phyloP scores from a whole-genome alignment of 2,329 filamentous ascomycete genomes.

The Ascocoryne sarcoides region DNA sequence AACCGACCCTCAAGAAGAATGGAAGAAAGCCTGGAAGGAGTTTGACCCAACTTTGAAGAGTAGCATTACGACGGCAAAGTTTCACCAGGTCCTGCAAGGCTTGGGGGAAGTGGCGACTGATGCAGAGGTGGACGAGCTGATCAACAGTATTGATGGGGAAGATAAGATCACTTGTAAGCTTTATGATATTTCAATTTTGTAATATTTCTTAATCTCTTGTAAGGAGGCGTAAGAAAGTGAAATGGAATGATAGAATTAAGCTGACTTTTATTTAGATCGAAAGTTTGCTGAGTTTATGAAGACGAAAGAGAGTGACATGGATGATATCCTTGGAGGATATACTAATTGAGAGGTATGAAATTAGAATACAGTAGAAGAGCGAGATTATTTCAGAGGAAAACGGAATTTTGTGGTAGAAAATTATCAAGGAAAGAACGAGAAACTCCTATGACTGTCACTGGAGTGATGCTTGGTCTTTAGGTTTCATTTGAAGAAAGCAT shows the following conservation, averaged over 20 bases:
- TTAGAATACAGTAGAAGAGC: no score
- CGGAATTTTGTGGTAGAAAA: no score
- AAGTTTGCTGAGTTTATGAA: constrained; percentile 1
- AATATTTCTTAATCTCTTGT: neutral
- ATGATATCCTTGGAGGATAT: constrained; percentile 1
- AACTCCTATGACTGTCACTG: no score
- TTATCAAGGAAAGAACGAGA: no score
- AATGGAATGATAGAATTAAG: neutral
- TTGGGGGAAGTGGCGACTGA: constrained; percentile 30
- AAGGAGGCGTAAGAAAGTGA: neutral
- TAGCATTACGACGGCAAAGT: constrained; percentile 29
- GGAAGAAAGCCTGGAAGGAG: constrained; percentile 30
- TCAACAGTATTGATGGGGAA: constrained; percentile 30
- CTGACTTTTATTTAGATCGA: neutral
- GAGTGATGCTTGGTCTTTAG: no score
- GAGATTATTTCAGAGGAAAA: no score
- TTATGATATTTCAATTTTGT: neutral
- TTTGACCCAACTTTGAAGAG: constrained; percentile 29
- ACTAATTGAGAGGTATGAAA: no score
- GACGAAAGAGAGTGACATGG: neutral
- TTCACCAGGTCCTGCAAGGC: constrained; percentile 28
- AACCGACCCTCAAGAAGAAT: constrained; percentile 22
- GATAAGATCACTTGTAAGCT: constrained; percentile 32
- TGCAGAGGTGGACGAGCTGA: constrained; percentile 28
- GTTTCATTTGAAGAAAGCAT: no score